Evolutionary conservation across 176 grass and related monocot species (phyloP).

Genomic region (Raddia distichophylla): DNA sequence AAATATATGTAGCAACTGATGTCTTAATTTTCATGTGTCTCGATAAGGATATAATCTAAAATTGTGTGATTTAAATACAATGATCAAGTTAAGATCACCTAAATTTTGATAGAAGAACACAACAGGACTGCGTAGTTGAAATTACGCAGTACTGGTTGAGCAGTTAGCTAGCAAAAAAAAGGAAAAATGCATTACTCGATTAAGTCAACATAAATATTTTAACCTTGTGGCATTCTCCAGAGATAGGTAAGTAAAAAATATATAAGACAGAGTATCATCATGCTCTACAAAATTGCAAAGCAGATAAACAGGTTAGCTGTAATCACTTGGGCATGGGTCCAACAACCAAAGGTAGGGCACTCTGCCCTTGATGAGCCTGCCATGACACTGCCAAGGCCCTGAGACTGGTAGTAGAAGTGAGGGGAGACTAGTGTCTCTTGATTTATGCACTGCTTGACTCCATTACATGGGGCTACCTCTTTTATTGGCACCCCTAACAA

Average conservation of each 20-base stretch:
- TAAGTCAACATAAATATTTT: conserved; percentile 14
- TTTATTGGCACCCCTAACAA: no score
- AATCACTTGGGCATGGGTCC: no score
- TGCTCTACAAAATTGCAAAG: conserved; percentile 8
- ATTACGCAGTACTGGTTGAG: neutral
- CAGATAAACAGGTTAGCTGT: neutral
- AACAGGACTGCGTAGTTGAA: neutral
- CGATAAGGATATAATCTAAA: conserved; percentile 23
- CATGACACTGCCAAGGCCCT: no score
- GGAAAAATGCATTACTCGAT: neutral
- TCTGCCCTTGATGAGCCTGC: no score
- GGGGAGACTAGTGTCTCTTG: no score
- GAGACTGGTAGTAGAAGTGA: no score
- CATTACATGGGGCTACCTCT: no score
- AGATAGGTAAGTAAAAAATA: conserved; percentile 18
- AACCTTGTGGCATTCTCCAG: neutral
- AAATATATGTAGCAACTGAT: conserved; percentile 7
- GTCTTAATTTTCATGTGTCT: neutral
- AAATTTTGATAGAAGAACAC: conserved; percentile 15
- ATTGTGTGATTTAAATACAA: conserved; percentile 18
- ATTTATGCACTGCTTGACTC: no score
- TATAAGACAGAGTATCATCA: conserved; percentile 23
- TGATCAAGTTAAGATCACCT: neutral
- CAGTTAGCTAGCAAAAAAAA: neutral
- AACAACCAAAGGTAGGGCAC: no score